Evolutionary conservation across 768 basidiomycete genomes (phyloP).

Genomic region (Neoboletus brunneissimus): DNA sequence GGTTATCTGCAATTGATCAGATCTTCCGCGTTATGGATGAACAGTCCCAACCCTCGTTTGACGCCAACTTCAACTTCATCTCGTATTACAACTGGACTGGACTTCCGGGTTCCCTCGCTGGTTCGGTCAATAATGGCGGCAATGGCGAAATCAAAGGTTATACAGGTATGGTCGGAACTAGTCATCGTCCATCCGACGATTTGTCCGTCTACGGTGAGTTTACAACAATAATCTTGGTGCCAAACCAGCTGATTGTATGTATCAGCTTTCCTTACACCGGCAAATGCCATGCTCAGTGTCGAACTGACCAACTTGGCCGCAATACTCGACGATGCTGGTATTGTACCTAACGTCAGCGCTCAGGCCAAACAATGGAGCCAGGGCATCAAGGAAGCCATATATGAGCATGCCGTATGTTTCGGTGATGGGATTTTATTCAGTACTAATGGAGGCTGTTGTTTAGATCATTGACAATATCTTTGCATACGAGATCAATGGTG

Average conservation of each 20-base stretch:
- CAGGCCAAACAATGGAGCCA: conserved; percentile 58
- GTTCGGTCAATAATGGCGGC: conserved; percentile 61
- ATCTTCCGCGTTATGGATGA: conserved; percentile 76
- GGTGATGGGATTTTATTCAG: not conserved
- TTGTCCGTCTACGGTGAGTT: conserved; percentile 58
- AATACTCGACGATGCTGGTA: conserved; percentile 50
- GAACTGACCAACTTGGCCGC: conserved; percentile 60
- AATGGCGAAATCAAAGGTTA: conserved; percentile 75
- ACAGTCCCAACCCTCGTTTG: conserved; percentile 70
- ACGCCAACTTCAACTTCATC: conserved; percentile 66
- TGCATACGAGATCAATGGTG: conserved; percentile 77
- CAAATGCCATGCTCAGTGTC: conserved; percentile 81
- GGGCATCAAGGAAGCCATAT: conserved; percentile 58
- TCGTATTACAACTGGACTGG: conserved; percentile 86
- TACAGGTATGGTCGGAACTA: conserved; percentile 73
- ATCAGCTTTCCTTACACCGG: conserved; percentile 73
- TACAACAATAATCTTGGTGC: not conserved
- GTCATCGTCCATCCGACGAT: conserved; percentile 77
- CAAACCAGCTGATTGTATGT: not conserved
- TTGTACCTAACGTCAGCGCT: conserved; percentile 49
- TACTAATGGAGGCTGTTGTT: not conserved
- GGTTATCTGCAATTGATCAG: conserved; percentile 64
- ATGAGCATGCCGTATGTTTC: conserved; percentile 52
- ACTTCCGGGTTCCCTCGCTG: conserved; percentile 53
- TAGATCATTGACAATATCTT: conserved; percentile 65